A percentile compares a stretch with the other conserved stretches of the same genome.
Evolutionary conservation across 2,329 filamentous ascomycete genomes (phyloP).

Genomic region (Uncinocarpus reesii): DNA sequence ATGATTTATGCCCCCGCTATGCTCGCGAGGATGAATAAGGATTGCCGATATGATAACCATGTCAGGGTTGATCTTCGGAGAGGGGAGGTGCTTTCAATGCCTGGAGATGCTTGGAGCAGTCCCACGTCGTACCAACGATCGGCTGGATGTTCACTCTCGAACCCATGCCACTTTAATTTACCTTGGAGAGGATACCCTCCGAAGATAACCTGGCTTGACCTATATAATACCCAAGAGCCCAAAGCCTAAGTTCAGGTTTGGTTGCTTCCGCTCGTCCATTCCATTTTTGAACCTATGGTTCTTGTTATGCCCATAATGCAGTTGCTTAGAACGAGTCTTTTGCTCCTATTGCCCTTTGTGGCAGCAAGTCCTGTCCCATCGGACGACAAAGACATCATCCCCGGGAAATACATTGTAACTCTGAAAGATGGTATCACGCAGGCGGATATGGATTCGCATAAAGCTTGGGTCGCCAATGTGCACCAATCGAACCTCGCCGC

Average conservation of each 20-base stretch:
- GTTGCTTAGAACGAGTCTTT: background rate
- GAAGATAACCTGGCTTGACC: background rate
- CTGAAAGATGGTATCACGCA: slow-evolving; percentile 12
- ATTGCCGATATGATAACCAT: background rate
- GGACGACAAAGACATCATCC: slow-evolving; percentile 7
- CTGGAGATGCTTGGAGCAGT: background rate
- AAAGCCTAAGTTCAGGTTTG: background rate
- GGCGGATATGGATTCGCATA: slow-evolving; percentile 5
- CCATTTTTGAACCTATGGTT: background rate
- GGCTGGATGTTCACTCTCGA: background rate
- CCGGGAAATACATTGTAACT: slow-evolving; percentile 13
- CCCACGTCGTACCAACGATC: background rate
- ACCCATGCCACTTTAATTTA: background rate
- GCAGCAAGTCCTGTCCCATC: background rate
- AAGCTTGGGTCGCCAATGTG: slow-evolving; percentile 8
- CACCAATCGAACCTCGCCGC: slow-evolving; percentile 10
- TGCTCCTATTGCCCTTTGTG: slow-evolving; percentile 8
- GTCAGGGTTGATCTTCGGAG: background rate
- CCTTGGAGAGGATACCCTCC: background rate
- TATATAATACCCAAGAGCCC: background rate
- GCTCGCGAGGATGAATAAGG: background rate
- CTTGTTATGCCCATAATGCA: slow-evolving; percentile 1
- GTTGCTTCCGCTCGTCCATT: no score
- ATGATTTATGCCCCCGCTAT: background rate
- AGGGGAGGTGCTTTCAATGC: background rate